Base-by-base conservation (phyloP, 306 rosid genomes). In the Crotalaria pallida region DNA sequence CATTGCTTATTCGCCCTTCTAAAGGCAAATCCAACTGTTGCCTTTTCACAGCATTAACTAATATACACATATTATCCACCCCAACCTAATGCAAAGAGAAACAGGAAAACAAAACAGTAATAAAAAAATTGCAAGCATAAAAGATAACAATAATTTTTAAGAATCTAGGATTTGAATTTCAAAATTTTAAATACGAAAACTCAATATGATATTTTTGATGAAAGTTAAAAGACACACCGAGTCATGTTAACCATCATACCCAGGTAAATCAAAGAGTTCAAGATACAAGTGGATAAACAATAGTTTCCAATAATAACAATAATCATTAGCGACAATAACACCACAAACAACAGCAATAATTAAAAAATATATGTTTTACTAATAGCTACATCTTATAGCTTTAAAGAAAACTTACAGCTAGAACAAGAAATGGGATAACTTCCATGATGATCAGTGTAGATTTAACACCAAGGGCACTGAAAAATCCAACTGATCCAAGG, bases 341-440 rank as follows among this genome's bases (percentile, higher is more conserved):
- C 9, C 45, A 58, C 10, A 23, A 58, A 29, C 79, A 47, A 40
- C 18, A 58, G 16, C 23, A 49, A 27, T 11, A 51, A n/a, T 19
- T 43, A 24, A 48, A 48, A 48, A 67, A 23, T 27, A 64, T 40
- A 68, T 48, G 33, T 44, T n/a, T 48, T 44, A 45, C 40, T 16
- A 23, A 22, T 21, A 22, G 29, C 41, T 43, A 59, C 48, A 58
- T 38, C 53, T 55, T 27, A 26, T n/a, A 73, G 47, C 34, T 75
- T 51, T 33, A 72, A 48, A 44, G 43, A 73, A 74, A 81, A 88
- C 97, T 88, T 86, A 94, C 99, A 62, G 99, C 99, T 50, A 94
- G 86, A 79, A 94, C 96, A 82, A 94, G 99, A 83, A 94, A 94
- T 22, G 99, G 99, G 65, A 94, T 94, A 71, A 94, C 99, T 91